Conservation (phyloP, 139 green algal genomes). For the Picochlorum sp. region DNA sequence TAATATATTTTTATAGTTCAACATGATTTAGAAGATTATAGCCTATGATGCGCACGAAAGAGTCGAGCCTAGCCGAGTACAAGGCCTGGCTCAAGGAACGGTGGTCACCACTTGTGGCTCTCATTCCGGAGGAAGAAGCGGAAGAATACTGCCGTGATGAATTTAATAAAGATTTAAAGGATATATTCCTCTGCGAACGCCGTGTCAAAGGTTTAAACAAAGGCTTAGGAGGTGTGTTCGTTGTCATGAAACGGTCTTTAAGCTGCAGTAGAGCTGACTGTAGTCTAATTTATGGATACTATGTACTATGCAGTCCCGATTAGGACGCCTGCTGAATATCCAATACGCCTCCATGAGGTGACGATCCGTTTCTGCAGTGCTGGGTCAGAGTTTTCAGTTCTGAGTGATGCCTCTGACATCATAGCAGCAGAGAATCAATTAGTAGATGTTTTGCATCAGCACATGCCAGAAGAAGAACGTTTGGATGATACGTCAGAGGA, state of each 20-base stretch:
- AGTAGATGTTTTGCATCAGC: neutral
- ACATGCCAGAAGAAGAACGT: constrained; percentile 29
- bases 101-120: no score
- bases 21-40: no score
- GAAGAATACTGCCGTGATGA: no score
- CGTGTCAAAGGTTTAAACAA: no score
- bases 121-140: no score
- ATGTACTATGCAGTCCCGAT: constrained; percentile 38
- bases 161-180: no score
- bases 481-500: neutral
- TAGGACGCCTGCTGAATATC: constrained; percentile 53
- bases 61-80: no score
- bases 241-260: neutral
- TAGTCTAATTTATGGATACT: neutral
- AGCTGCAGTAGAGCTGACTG: neutral
- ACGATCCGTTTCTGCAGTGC: constrained; percentile 55
- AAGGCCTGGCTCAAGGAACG: no score
- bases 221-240: neutral
- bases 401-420: neutral
- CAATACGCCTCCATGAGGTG: constrained; percentile 64
- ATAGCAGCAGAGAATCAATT: neutral
- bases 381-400: constrained; percentile 20
- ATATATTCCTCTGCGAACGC: no score
- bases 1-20: constrained; percentile 1
- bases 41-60: no score